phyloP scores from a whole-genome alignment of 1,284 basidiomycete species.

The Tremellales sp. region DNA sequence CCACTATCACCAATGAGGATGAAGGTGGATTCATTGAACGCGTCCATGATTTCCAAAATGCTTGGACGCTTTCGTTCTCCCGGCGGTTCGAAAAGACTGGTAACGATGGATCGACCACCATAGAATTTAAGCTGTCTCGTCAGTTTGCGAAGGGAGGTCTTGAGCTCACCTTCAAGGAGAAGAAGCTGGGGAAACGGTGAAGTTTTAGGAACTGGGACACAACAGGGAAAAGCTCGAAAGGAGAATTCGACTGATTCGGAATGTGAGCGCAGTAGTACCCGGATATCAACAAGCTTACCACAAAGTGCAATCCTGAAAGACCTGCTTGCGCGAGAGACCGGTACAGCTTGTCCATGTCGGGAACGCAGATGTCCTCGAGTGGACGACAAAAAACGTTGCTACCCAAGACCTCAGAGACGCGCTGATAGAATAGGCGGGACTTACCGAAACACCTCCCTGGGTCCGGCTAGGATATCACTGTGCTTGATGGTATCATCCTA shows the following conservation, averaged over 20 bases:
- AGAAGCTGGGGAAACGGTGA: slow-evolving; percentile 51
- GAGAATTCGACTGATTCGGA: slow-evolving; percentile 51
- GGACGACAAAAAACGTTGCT: slow-evolving; percentile 53
- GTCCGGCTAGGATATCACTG: slow-evolving; percentile 67
- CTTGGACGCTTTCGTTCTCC: slow-evolving; percentile 68
- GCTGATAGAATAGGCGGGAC: not conserved
- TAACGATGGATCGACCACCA: slow-evolving; percentile 72
- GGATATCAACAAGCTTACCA: slow-evolving; percentile 56
- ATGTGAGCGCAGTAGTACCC: not conserved
- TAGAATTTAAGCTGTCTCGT: slow-evolving; percentile 69
- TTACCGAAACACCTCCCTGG: slow-evolving; percentile 62
- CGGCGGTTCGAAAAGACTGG: slow-evolving; percentile 68
- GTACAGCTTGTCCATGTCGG: slow-evolving; percentile 84
- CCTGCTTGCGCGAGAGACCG: slow-evolving; percentile 57
- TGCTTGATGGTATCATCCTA: slow-evolving; percentile 85
- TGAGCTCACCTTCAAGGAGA: slow-evolving; percentile 12
- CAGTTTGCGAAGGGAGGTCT: slow-evolving; percentile 46
- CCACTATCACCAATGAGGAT: slow-evolving; percentile 82
- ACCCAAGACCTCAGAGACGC: slow-evolving; percentile 8
- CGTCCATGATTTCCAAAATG: slow-evolving; percentile 68
- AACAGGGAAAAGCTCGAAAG: slow-evolving; percentile 37
- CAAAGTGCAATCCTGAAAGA: slow-evolving; percentile 77
- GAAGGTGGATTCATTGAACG: slow-evolving; percentile 70
- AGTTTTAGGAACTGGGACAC: slow-evolving; percentile 72
- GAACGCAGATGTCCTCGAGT: slow-evolving; percentile 71